Evolutionary conservation across 2,329 filamentous ascomycete genomes (phyloP).

Genomic region (Lachnellula occidentalis): DNA sequence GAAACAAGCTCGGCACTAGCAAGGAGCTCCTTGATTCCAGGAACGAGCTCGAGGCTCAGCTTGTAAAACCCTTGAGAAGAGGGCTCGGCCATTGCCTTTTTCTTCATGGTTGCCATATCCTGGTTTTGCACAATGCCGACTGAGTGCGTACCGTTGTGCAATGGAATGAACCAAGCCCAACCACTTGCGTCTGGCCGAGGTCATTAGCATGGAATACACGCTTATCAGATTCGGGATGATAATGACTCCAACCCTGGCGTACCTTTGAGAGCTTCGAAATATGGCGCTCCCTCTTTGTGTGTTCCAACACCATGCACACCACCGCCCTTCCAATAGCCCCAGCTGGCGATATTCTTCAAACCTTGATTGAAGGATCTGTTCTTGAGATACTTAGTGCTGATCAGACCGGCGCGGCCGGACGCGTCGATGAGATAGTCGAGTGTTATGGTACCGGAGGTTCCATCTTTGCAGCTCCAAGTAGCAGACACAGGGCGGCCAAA

Average conservation of each 20-base stretch:
- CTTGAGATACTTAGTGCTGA: constrained; percentile 45
- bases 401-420: constrained; percentile 39
- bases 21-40: too few species aligned
- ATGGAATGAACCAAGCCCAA: constrained; percentile 46
- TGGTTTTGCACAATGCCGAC: constrained; percentile 41
- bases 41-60: too few species aligned
- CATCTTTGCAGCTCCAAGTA: constrained; percentile 32
- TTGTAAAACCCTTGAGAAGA: too few species aligned
- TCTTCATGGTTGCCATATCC: constrained; percentile 32
- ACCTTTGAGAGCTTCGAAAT: constrained; percentile 38
- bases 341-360: constrained; percentile 45
- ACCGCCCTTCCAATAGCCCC: constrained; percentile 42
- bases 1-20: constrained; percentile 31
- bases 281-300: constrained; percentile 33
- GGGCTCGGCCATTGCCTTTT: constrained; percentile 23
- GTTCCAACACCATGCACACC: constrained; percentile 34
- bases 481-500: constrained; percentile 34
- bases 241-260: background rate
- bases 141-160: constrained; percentile 42
- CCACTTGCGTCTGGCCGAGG: constrained; percentile 37
- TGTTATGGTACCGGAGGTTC: constrained; percentile 33
- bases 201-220: too few species aligned
- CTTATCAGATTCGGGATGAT: too few species aligned
- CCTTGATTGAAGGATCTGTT: constrained; percentile 42
- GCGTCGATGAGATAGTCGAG: constrained; percentile 48